Conservation (phyloP, 2,329 filamentous ascomycete species). For the Lasiodiplodia citricola region DNA sequence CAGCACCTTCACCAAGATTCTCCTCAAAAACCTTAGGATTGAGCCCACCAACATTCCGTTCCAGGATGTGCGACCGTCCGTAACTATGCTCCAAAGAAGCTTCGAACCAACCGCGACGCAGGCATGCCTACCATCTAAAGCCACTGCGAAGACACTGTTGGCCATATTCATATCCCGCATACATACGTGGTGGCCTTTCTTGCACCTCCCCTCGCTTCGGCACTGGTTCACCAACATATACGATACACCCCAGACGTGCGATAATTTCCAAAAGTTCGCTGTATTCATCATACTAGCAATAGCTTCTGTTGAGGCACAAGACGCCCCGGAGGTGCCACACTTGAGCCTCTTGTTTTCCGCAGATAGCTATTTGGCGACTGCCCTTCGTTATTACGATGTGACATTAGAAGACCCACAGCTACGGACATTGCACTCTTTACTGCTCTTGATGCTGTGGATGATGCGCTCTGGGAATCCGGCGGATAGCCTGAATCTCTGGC, state of each 20-base stretch:
- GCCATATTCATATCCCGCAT: neutral
- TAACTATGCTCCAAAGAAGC: neutral
- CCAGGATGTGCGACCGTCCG: neutral
- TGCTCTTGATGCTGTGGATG: slow-evolving; percentile 1
- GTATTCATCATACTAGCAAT: slow-evolving; percentile 8
- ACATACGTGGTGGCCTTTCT: slow-evolving; percentile 1
- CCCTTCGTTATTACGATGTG: slow-evolving; percentile 4
- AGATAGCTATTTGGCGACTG: slow-evolving; percentile 2
- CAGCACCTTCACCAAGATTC: neutral
- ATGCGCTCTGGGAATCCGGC: neutral
- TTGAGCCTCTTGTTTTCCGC: neutral
- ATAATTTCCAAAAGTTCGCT: neutral
- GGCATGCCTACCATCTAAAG: neutral
- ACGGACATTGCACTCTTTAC: neutral
- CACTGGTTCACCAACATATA: neutral
- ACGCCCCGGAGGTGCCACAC: neutral
- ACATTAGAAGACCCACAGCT: slow-evolving; percentile 1
- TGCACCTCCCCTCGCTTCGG: neutral
- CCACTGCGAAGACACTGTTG: neutral
- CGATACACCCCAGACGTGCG: neutral
- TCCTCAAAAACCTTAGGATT: neutral
- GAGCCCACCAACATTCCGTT: neutral
- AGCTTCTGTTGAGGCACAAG: neutral
- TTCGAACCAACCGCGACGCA: neutral
- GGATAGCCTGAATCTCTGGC: neutral